Conservation (phyloP, 768 basidiomycete genomes). For the Hortiboletus campestris region DNA sequence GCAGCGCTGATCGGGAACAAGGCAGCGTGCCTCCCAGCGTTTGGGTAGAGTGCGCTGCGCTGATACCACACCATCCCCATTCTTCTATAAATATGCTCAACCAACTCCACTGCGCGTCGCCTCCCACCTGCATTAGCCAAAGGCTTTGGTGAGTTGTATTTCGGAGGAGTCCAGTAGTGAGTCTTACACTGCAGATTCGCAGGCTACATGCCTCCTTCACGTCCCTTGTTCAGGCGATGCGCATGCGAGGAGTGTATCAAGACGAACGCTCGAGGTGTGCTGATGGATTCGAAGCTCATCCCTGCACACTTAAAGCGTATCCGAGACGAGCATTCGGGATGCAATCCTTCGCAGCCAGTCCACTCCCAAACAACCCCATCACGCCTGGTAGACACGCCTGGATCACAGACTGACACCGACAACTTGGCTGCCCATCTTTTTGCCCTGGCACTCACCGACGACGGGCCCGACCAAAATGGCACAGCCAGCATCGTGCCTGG, state of each 20-base stretch:
- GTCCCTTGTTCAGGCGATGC: neutral
- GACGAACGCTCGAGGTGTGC: neutral
- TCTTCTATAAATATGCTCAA: no score
- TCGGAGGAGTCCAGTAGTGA: no score
- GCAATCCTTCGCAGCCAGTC: neutral
- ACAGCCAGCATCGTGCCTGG: neutral
- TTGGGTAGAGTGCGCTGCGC: no score
- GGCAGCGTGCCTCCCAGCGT: neutral
- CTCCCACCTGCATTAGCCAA: neutral
- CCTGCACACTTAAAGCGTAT: conserved; percentile 1
- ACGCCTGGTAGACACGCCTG: neutral
- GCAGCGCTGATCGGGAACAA: neutral
- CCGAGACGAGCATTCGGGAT: neutral
- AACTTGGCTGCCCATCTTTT: neutral
- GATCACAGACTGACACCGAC: neutral
- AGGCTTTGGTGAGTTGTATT: neutral
- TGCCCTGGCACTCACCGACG: neutral
- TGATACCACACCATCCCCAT: no score
- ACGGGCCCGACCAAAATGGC: neutral
- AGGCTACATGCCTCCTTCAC: neutral
- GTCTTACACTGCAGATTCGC: no score
- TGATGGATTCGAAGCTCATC: conserved; percentile 1
- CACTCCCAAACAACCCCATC: neutral
- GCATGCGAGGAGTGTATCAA: conserved; percentile 3
- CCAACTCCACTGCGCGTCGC: no score